Evolutionary conservation across 208 protist genomes (phyloP), one percentile per base, ranked within the genome.

Genomic region (Histomonas meleagridis): DNA sequence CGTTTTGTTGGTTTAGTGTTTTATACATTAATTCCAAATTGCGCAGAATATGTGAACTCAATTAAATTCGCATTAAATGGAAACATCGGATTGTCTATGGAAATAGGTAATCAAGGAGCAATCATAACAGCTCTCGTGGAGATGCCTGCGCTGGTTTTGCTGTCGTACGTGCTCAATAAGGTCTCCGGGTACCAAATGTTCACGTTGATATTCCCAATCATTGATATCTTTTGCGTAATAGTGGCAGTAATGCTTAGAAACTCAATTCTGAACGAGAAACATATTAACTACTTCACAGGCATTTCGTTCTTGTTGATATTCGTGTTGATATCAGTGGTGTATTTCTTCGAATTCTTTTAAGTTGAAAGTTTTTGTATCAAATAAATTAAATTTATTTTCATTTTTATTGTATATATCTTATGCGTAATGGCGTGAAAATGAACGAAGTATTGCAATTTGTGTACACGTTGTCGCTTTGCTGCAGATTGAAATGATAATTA

Each of bases 11-110:
- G 76, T 86, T 26, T 86, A 4, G 46, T 86, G 5, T 86, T 86
- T 48, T 86, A 86, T n/a, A 86, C 76, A 32, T 55, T 86, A 16
- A 86, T 86, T 86, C 76, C 76, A 86, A 86, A 86, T 48, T 43
- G 40, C 18, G 76, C 76, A 26, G 76, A 86, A 35, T 86, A 86
- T n/a, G 55, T 86, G 76, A 86, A 86, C 35, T 40, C 76, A 16
- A 55, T 86, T n/a, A 86, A 86, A 28, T 86, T 86, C 28, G 76
- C 76, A 5, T 55, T 86, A 26, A 86, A 86, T 49, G 76, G 76
- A 32, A 86, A 86, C 28, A 86, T 86, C 35, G 76, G 76, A 9
- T 38, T 86, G 16, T 51, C 76, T 12, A 86, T 86, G 76, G 76
- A 86, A 86, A 86, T 86, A 38, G 76, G 76, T 18, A 86, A 86